Conservation (phyloP, 352 stramenopile genomes). For the Pythium sp. region DNA sequence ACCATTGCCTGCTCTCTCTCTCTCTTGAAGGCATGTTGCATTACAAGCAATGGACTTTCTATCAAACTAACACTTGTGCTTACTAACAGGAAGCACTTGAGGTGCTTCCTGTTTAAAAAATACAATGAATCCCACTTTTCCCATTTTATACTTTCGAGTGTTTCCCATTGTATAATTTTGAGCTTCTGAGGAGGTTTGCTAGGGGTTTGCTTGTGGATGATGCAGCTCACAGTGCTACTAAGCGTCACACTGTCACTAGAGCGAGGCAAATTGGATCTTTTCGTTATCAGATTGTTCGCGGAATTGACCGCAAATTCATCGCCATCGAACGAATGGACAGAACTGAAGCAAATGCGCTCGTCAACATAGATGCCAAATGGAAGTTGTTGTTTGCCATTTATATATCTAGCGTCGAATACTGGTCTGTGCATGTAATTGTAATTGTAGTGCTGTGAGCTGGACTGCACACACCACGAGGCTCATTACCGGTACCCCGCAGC, state of each 20-base stretch:
- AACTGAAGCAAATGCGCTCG: neutral
- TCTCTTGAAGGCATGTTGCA: no score
- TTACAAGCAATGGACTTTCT: no score
- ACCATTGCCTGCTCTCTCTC: no score
- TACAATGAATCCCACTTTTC: no score
- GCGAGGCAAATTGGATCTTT: neutral
- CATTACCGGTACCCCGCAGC: neutral
- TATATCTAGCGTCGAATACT: neutral
- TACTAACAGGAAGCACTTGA: no score
- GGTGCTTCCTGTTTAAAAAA: no score
- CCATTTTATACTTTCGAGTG: no score
- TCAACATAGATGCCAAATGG: neutral
- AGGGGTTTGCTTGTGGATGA: no score
- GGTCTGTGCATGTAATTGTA: neutral
- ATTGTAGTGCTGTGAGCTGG: neutral
- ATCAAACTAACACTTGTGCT: no score
- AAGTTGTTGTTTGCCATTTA: neutral
- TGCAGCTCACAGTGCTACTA: neutral
- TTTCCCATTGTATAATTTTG: no score
- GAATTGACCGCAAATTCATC: neutral
- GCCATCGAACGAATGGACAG: neutral
- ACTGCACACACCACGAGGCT: neutral
- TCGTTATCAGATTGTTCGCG: neutral
- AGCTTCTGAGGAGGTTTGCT: no score
- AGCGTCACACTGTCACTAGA: neutral